A percentile compares a stretch with the other conserved stretches of the same genome.
Evolutionary conservation across 352 stramenopile species (phyloP).

Genomic region (Elongisporangium undulatum): DNA sequence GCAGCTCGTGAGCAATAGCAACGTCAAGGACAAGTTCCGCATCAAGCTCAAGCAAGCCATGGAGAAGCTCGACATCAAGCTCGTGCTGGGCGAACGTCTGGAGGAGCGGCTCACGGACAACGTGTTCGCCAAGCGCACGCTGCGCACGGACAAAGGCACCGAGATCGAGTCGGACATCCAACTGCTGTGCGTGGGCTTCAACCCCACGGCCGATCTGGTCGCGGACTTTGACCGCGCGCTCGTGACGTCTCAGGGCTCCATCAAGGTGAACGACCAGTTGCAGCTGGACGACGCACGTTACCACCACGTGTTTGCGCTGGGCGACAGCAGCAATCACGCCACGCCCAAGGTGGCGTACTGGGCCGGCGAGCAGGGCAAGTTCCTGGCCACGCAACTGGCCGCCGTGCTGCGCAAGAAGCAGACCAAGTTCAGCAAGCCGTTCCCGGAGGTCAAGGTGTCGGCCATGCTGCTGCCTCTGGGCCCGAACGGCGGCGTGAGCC

Average conservation of each 20-base stretch:
- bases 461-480: constrained; percentile 35
- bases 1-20: constrained; percentile 26
- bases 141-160: constrained; percentile 50
- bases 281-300: constrained; percentile 40
- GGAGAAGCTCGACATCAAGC: constrained; percentile 33
- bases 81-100: constrained; percentile 41
- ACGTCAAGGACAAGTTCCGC: constrained; percentile 46
- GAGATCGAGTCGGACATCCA: constrained; percentile 48
- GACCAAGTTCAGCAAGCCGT: constrained; percentile 13
- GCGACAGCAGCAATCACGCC: constrained; percentile 40
- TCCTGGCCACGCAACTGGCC: constrained; percentile 23
- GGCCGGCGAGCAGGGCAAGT: constrained; percentile 31
- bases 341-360: constrained; percentile 39
- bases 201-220: constrained; percentile 30
- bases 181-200: constrained; percentile 43
- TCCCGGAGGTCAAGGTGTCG: constrained; percentile 18
- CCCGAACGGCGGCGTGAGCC: constrained; percentile 24
- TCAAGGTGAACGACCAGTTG: constrained; percentile 46
- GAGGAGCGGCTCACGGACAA: constrained; percentile 28
- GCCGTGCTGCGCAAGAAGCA: constrained; percentile 21
- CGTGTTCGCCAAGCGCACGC: constrained; percentile 28
- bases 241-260: constrained; percentile 19
- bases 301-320: constrained; percentile 38
- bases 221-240: constrained; percentile 27
- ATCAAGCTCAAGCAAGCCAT: constrained; percentile 27